Evolutionary conservation across 2,329 filamentous ascomycete species (phyloP).

Genomic region (Colletotrichum chrysophilum): DNA sequence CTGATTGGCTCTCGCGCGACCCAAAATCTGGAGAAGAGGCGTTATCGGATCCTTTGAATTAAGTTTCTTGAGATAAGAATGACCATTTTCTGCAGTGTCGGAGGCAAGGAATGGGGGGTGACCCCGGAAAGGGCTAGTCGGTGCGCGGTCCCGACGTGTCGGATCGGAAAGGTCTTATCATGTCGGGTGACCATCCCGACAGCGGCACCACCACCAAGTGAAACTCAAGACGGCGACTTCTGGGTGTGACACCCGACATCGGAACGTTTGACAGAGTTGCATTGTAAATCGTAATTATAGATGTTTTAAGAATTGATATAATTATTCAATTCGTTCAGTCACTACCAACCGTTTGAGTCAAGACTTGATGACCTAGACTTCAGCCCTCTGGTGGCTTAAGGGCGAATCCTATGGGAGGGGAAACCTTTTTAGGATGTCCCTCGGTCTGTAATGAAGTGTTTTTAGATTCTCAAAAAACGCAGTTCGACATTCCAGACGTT

Average conservation of each 20-base stretch:
- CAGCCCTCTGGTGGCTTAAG: background rate
- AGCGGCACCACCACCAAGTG: background rate
- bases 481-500: background rate
- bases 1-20: background rate
- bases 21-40: background rate
- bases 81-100: background rate
- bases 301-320: background rate
- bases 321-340: background rate
- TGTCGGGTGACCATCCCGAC: slow-evolving; percentile 5
- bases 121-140: background rate
- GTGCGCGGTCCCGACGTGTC: slow-evolving; percentile 1
- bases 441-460: background rate
- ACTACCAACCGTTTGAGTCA: background rate
- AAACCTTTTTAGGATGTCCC: background rate
- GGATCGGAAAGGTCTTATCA: slow-evolving; percentile 5
- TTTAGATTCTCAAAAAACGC: fast-evolving
- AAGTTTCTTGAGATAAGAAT: slow-evolving; percentile 17
- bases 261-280: background rate
- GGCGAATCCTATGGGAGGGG: fast-evolving
- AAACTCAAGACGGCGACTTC: background rate
- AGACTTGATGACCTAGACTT: background rate
- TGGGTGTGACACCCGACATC: background rate
- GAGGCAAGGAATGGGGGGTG: background rate
- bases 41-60: background rate
- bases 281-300: background rate